Evolutionary conservation across 441 rosid genomes (phyloP), one percentile per base, ranked within the genome.

Genomic region (Viola pubescens): DNA sequence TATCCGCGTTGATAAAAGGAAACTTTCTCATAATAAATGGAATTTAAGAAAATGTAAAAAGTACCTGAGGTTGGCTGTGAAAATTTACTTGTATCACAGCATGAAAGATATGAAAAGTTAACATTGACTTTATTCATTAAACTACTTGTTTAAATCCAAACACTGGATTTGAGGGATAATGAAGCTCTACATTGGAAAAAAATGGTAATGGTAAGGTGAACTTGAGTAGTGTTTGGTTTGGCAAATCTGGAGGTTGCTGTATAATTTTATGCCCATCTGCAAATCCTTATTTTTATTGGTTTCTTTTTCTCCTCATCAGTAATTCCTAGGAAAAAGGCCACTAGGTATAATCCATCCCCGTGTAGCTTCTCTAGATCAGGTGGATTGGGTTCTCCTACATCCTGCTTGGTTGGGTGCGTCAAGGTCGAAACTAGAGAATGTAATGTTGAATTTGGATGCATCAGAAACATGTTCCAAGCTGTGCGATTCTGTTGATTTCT

Each of bases 1-100:
- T 37, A 58, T 58, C 12, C 49, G 43, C 51, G 26, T 34, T 26
- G 44, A 26, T 50, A 16, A 58, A 58, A 43, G 45, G 46, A 40
- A 58, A 44, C 52, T 58, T 34, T 7, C 10, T 57, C 37, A 37
- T 43, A 26, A 43, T 42, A 6, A 13, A 26, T 48, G 38, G 54
- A 48, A 59, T 37, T 52, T 44, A 12, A 6, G 9, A 10, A 59
- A 9, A 7, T 38, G 38, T 6, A 12, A 47, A 6, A 8, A 48
- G 4, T 42, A n/a, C 4, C 39, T 13, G 14, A 7, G 11, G 46
- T 19, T 13, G n/a, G 53, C 39, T 26, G 3, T 39, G 49, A 41
- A 37, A 38, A 19, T 60, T 39, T 42, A 56, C 14, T 41, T 6
- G 9, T 9, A 16, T 47, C 52, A 38, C 10, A 58, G 37, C 45